Percentiles rank a stretch among this genome's conserved stretches.
Conservation (phyloP, 2,329 filamentous ascomycete genomes). For the Xylariaceae sp. region DNA sequence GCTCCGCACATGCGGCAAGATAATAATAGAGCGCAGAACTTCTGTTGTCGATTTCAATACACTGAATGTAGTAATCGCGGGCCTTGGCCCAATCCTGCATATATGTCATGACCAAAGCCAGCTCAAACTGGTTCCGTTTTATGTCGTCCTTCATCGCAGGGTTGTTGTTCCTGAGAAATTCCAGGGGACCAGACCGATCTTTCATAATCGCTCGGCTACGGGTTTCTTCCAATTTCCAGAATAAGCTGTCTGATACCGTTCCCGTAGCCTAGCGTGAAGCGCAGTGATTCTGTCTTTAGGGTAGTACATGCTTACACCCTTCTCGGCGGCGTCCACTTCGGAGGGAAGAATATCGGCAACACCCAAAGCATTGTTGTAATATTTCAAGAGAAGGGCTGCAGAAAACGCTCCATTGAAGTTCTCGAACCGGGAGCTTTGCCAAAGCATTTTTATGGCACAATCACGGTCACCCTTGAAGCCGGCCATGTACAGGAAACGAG, state of each 20-base stretch:
- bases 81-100: constrained; percentile 71
- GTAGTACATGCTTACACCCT: constrained; percentile 61
- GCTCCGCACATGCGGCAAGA: constrained; percentile 71
- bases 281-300: constrained; percentile 63
- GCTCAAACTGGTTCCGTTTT: constrained; percentile 80
- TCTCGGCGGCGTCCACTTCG: constrained; percentile 51
- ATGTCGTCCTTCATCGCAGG: constrained; percentile 84
- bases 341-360: constrained; percentile 81
- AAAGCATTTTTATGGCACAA: constrained; percentile 78
- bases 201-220: constrained; percentile 66
- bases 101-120: constrained; percentile 73
- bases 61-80: constrained; percentile 68
- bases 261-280: constrained; percentile 69
- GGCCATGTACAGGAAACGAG: constrained; percentile 78
- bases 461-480: constrained; percentile 88
- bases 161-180: constrained; percentile 55
- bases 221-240: constrained; percentile 88
- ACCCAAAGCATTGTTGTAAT: constrained; percentile 82
- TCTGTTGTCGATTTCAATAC: constrained; percentile 83
- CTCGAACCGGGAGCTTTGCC: constrained; percentile 78
- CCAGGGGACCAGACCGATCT: constrained; percentile 63
- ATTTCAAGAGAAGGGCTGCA: constrained; percentile 73
- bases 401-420: constrained; percentile 94
- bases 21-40: constrained; percentile 86
- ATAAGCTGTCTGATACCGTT: constrained; percentile 70